Percentiles rank a stretch among this genome's conserved stretches.
Evolutionary conservation across 2,329 filamentous ascomycete genomes (phyloP).

Genomic region (Chaetomium olivaceum): DNA sequence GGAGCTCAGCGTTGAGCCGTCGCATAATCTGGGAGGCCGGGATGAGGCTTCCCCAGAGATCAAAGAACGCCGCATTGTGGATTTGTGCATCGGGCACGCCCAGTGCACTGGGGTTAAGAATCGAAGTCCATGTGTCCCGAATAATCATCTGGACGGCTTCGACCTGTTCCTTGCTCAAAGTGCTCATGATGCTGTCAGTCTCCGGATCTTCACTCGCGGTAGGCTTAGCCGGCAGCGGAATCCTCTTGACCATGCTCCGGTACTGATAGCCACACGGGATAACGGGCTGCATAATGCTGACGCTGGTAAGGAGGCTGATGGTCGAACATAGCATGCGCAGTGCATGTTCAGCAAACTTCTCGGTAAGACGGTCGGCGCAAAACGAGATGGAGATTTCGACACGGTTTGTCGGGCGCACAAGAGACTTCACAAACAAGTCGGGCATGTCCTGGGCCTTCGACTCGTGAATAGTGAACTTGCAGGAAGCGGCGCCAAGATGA

Average conservation of each 20-base stretch:
- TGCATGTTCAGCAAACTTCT: slow-evolving; percentile 46
- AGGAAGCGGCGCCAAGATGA: slow-evolving; percentile 48
- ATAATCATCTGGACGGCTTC: slow-evolving; percentile 46
- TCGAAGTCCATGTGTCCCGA: slow-evolving; percentile 46
- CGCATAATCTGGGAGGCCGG: slow-evolving; percentile 50
- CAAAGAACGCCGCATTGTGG: slow-evolving; percentile 51
- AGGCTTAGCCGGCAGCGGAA: slow-evolving; percentile 43
- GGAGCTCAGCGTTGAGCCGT: slow-evolving; percentile 47
- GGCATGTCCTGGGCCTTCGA: slow-evolving; percentile 45
- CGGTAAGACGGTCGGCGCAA: slow-evolving; percentile 46
- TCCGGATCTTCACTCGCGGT: slow-evolving; percentile 11
- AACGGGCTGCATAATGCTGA: slow-evolving; percentile 49
- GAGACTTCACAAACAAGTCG: slow-evolving; percentile 50
- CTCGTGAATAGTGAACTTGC: slow-evolving; percentile 47
- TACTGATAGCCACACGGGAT: slow-evolving; percentile 47
- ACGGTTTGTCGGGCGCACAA: slow-evolving; percentile 39
- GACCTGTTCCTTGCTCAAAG: slow-evolving; percentile 45
- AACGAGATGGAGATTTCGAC: slow-evolving; percentile 49
- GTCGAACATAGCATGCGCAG: slow-evolving; percentile 49
- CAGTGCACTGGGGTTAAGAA: slow-evolving; percentile 44
- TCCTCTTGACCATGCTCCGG: slow-evolving; percentile 41
- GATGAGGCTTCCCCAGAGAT: slow-evolving; percentile 52
- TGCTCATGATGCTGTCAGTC: slow-evolving; percentile 30
- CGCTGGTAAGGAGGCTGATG: slow-evolving; percentile 48
- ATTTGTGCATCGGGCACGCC: slow-evolving; percentile 46